phyloP scores from a whole-genome alignment of 495 filamentous ascomycete species.

The Penicillium egyptiacum region DNA sequence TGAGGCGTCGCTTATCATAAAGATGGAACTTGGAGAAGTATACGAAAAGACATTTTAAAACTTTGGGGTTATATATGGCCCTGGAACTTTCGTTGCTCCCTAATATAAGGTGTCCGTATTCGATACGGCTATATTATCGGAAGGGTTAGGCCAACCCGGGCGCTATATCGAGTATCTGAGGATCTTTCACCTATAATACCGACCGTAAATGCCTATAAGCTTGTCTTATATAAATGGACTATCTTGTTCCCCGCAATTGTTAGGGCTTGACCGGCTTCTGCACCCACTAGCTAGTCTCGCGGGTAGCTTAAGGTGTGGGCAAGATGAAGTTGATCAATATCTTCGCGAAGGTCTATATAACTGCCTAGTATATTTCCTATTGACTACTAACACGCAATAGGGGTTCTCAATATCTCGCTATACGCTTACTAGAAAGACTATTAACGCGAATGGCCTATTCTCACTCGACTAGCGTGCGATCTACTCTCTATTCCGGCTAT shows the following conservation, averaged over 20 bases:
- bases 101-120: too few relatives aligned
- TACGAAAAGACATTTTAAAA: too few relatives aligned
- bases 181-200: not conserved
- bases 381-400: not conserved
- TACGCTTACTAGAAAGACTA: not conserved
- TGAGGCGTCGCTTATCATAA: too few relatives aligned
- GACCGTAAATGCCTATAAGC: slow-evolving; percentile 1
- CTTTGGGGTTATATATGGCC: too few relatives aligned
- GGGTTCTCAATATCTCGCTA: not conserved
- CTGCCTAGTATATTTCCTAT: not conserved
- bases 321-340: slow-evolving; percentile 3
- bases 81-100: too few relatives aligned
- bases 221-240: slow-evolving; percentile 5
- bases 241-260: slow-evolving; percentile 3
- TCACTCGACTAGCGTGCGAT: not conserved
- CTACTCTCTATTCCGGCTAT: too few relatives aligned
- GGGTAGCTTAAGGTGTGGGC: not conserved
- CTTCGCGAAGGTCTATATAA: not conserved
- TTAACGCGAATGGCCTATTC: not conserved
- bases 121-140: too few relatives aligned
- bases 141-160: too few relatives aligned
- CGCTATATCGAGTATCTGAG: too few relatives aligned
- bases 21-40: too few relatives aligned
- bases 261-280: not conserved
- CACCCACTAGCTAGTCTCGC: not conserved